Conservation (phyloP, 495 filamentous ascomycete genomes). For the Daldinia caldariorum region DNA sequence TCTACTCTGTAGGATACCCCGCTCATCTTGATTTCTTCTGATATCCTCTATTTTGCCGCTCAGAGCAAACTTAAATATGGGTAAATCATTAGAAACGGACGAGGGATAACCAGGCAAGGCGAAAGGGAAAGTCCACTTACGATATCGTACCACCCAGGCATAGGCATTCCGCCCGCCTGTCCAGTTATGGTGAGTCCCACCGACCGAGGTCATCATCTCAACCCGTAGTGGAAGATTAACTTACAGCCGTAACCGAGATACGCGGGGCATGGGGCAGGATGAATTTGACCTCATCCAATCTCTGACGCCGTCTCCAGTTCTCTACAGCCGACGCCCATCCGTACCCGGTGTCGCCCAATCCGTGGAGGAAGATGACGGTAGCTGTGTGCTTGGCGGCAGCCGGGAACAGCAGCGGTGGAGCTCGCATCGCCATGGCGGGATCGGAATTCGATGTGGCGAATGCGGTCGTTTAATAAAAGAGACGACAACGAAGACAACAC, state of each 20-base stretch:
- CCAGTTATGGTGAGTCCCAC: conserved; percentile 18
- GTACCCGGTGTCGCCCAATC: conserved; percentile 82
- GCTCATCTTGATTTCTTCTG: conserved; percentile 71
- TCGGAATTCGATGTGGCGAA: conserved; percentile 23
- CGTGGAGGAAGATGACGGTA: conserved; percentile 93
- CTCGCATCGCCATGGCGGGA: conserved; percentile 47
- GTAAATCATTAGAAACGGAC: conserved; percentile 10
- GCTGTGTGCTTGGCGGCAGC: conserved; percentile 92
- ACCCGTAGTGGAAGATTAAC: conserved; percentile 35
- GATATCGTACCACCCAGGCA: conserved; percentile 96
- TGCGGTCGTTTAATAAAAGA: conserved; percentile 1
- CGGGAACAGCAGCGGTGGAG: conserved; percentile 73
- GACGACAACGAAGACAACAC: conserved; percentile 1
- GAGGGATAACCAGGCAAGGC: neutral
- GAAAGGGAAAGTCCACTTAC: conserved; percentile 59
- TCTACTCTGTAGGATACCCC: conserved; percentile 76
- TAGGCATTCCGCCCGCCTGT: conserved; percentile 80
- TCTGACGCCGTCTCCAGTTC: conserved; percentile 84
- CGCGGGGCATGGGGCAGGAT: conserved; percentile 92
- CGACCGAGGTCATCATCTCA: neutral
- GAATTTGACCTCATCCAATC: conserved; percentile 90
- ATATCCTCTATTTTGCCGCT: conserved; percentile 45
- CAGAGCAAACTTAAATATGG: conserved; percentile 33
- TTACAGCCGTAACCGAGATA: conserved; percentile 88
- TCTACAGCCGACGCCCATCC: conserved; percentile 85